Conservation (phyloP, 73 alveolate genomes). For the Paramecium octaurelia region DNA sequence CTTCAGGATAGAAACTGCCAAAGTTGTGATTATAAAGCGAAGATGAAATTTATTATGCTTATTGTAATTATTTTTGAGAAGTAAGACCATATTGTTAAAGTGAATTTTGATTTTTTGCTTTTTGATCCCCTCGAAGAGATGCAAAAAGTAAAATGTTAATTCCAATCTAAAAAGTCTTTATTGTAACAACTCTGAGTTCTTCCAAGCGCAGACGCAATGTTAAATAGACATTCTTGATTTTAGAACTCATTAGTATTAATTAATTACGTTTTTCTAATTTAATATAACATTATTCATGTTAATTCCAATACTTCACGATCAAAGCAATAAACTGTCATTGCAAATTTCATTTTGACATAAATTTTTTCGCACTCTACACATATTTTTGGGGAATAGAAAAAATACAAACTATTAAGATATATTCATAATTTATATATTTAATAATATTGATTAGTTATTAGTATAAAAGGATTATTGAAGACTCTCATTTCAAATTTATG, state of each 20-base stretch:
- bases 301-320: background rate
- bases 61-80: slow-evolving; percentile 20
- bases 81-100: slow-evolving; percentile 24
- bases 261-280: slow-evolving; percentile 9
- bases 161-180: slow-evolving; percentile 16
- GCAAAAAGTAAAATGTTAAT: background rate
- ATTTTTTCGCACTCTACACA: too few relatives aligned
- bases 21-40: slow-evolving; percentile 11
- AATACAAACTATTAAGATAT: background rate
- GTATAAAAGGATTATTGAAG: too few relatives aligned
- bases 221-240: background rate
- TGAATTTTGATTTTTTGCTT: slow-evolving; percentile 35
- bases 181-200: background rate
- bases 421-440: background rate
- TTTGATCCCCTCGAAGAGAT: slow-evolving; percentile 3
- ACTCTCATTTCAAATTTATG: too few relatives aligned
- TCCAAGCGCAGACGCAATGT: slow-evolving; percentile 9
- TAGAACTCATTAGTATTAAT: background rate
- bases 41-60: slow-evolving; percentile 31
- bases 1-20: slow-evolving; percentile 18
- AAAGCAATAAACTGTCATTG: background rate
- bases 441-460: too few relatives aligned
- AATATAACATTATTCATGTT: background rate
- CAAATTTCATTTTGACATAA: background rate
- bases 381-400: background rate